phyloP scores from a whole-genome alignment of 2,329 filamentous ascomycete genomes.

The Aspergillus terreus region DNA sequence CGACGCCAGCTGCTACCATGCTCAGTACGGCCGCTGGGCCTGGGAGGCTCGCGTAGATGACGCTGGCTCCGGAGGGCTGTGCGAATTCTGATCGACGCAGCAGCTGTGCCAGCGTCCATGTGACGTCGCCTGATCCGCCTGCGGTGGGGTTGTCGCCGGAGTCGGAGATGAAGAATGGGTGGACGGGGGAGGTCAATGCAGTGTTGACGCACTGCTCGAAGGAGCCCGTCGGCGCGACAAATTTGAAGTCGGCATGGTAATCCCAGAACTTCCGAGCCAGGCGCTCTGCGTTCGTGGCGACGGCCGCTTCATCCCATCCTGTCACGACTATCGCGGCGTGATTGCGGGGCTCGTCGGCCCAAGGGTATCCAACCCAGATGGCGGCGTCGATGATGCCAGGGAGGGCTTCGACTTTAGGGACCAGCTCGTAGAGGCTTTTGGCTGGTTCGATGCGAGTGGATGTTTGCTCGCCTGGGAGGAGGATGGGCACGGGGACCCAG shows the following conservation, averaged over 20 bases:
- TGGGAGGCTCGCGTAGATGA: slow-evolving; percentile 54
- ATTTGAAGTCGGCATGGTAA: slow-evolving; percentile 45
- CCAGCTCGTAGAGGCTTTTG: slow-evolving; percentile 48
- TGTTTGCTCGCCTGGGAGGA: slow-evolving; percentile 54
- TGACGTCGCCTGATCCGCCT: slow-evolving; percentile 53
- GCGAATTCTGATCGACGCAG: slow-evolving; percentile 46
- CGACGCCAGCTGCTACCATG: slow-evolving; percentile 46
- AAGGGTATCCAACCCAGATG: slow-evolving; percentile 56
- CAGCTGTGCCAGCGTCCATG: slow-evolving; percentile 48
- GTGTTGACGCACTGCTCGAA: slow-evolving; percentile 47
- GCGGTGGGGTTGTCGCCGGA: slow-evolving; percentile 56
- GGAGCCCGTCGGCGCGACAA: slow-evolving; percentile 50
- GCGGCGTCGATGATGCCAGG: slow-evolving; percentile 49
- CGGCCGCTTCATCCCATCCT: slow-evolving; percentile 45
- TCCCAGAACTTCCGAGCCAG: slow-evolving; percentile 50
- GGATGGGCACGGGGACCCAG: slow-evolving; percentile 51
- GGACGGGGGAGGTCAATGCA: slow-evolving; percentile 38
- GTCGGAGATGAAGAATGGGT: slow-evolving; percentile 54
- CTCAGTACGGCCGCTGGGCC: slow-evolving; percentile 42
- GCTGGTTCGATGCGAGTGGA: slow-evolving; percentile 53
- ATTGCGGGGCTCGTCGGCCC: slow-evolving; percentile 55
- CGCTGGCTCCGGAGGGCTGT: slow-evolving; percentile 34
- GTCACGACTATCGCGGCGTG: slow-evolving; percentile 50
- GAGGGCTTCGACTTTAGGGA: slow-evolving; percentile 42
- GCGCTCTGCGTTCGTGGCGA: slow-evolving; percentile 41